Conservation (phyloP, 495 filamentous ascomycete species). For the Sabuloglossum arenarium region DNA sequence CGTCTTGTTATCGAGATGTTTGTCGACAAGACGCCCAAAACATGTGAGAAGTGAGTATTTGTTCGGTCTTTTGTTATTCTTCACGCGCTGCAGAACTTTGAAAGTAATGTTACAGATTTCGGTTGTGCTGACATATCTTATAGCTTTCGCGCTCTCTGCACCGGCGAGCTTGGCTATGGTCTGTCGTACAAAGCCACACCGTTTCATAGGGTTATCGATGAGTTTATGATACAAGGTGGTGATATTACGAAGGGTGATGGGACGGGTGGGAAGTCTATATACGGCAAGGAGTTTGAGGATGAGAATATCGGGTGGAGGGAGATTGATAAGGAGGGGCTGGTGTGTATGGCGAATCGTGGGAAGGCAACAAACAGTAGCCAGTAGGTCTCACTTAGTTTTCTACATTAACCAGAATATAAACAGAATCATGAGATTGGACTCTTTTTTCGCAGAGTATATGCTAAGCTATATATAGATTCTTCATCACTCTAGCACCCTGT, state of each 20-base stretch:
- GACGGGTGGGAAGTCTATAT: conserved; percentile 21
- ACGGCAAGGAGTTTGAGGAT: conserved; percentile 19
- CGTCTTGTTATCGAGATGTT: conserved; percentile 26
- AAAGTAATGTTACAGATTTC: background rate
- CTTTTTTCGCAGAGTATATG: background rate
- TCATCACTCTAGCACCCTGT: conserved; percentile 22
- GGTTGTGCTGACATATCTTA: background rate
- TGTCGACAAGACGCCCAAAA: conserved; percentile 22
- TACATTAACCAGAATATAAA: background rate
- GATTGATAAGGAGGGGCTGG: conserved; percentile 20
- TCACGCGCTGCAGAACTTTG: background rate
- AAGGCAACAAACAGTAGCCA: conserved; percentile 23
- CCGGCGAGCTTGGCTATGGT: conserved; percentile 5
- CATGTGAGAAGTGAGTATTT: conserved; percentile 25
- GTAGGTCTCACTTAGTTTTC: conserved; percentile 8
- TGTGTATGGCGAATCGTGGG: conserved; percentile 26
- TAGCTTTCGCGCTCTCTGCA: conserved; percentile 19
- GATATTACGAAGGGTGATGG: conserved; percentile 24
- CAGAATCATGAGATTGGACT: background rate
- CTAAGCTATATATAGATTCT: conserved; percentile 16
- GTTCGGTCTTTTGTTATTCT: background rate
- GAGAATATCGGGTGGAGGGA: conserved; percentile 24
- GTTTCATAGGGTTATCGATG: conserved; percentile 24
- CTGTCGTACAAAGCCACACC: conserved; percentile 17
- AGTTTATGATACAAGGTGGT: conserved; percentile 27